Conservation (phyloP, 2,329 filamentous ascomycete species). For the Exserohilum turcica region DNA sequence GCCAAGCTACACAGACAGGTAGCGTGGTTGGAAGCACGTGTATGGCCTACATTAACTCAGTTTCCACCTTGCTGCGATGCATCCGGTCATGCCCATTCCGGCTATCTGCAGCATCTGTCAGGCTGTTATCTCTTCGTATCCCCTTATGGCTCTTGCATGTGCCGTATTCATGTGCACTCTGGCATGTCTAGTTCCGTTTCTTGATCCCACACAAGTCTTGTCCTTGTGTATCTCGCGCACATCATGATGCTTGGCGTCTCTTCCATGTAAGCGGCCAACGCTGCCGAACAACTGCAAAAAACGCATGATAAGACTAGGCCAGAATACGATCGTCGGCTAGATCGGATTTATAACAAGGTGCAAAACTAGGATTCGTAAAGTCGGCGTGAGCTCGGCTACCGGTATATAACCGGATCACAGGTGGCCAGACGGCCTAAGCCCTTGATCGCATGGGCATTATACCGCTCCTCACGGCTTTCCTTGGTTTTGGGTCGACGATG, state of each 20-base stretch:
- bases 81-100: not conserved
- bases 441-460: slow-evolving; percentile 29
- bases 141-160: slow-evolving; percentile 2
- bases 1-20: not conserved
- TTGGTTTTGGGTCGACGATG: slow-evolving; percentile 29
- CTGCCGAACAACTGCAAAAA: slow-evolving; percentile 14
- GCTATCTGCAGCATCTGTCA: slow-evolving; percentile 21
- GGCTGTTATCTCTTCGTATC: slow-evolving; percentile 23
- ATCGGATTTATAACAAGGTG: slow-evolving; percentile 10
- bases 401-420: slow-evolving; percentile 34
- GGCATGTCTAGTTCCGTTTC: slow-evolving; percentile 5
- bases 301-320: not conserved
- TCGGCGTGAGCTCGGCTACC: slow-evolving; percentile 24
- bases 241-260: slow-evolving; percentile 14
- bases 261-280: slow-evolving; percentile 37
- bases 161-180: not conserved
- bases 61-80: slow-evolving; percentile 1
- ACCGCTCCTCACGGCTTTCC: slow-evolving; percentile 28
- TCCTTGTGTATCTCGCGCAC: slow-evolving; percentile 5
- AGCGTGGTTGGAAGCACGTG: not conserved
- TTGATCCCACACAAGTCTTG: not conserved
- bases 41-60: not conserved
- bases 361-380: slow-evolving; percentile 11
- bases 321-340: slow-evolving; percentile 13
- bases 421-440: slow-evolving; percentile 19